phyloP scores from a whole-genome alignment of 176 grass and related monocot genomes.

The Paspalum vaginatum region DNA sequence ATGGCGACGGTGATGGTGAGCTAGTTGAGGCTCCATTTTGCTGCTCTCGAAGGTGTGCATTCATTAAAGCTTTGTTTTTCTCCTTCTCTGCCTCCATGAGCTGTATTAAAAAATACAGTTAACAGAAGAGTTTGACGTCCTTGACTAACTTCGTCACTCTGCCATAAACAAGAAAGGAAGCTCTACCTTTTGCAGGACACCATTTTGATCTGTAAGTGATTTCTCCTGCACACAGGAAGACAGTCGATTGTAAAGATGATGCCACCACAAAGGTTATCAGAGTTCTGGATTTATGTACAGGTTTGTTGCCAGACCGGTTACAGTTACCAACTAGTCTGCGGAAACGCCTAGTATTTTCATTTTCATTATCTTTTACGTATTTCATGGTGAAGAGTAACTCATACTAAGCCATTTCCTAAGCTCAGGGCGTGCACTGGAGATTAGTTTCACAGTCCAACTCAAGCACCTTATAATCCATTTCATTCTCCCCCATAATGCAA shows the following conservation, averaged over 20 bases:
- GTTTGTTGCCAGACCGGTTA: background rate
- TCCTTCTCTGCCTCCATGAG: conserved; percentile 49
- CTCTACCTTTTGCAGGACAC: conserved; percentile 57
- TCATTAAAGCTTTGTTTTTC: conserved; percentile 40
- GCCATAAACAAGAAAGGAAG: background rate
- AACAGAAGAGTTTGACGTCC: background rate
- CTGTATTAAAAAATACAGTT: conserved; percentile 41
- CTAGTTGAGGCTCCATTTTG: conserved; percentile 41
- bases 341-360: background rate
- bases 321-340: background rate
- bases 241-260: background rate
- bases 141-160: background rate
- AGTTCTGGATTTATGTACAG: background rate
- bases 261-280: background rate
- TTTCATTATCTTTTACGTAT: background rate
- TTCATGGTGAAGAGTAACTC: background rate
- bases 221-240: conserved; percentile 63
- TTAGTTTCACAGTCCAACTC: background rate
- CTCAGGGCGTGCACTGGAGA: background rate
- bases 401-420: background rate
- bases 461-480: background rate
- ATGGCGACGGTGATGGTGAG: conserved; percentile 25
- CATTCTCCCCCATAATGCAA: background rate
- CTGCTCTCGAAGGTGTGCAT: conserved; percentile 22
- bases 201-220: conserved; percentile 61